These are phyloP conservation scores for Phytophthora agathidicida DNA, from an alignment of 352 stramenopile genomes.

Conservation along the genomic window DNA sequence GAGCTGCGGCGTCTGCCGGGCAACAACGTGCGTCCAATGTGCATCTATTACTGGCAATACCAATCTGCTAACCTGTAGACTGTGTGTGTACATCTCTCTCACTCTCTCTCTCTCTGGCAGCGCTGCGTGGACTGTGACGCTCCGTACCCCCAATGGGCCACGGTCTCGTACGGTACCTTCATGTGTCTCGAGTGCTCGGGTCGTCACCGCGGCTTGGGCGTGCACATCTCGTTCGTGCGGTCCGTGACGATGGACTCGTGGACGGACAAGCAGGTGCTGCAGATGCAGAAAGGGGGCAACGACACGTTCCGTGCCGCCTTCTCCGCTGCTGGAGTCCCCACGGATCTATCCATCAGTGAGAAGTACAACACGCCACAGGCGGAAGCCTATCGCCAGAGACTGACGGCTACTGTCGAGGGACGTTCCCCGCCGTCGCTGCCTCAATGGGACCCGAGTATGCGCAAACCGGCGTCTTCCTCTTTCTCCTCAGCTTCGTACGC, in stretches of 20 bases:
- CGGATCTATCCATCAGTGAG: constrained; percentile 73
- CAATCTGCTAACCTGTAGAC: too few species aligned
- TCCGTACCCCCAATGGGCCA: constrained; percentile 94
- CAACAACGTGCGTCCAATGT: constrained; percentile 70
- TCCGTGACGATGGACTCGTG: constrained; percentile 89
- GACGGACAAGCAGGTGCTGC: constrained; percentile 87
- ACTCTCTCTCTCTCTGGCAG: constrained; percentile 28
- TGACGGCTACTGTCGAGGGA: constrained; percentile 72
- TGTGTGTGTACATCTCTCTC: too few species aligned
- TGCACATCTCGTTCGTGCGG: constrained; percentile 94
- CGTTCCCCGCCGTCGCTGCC: constrained; percentile 54
- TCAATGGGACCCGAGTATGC: constrained; percentile 62
- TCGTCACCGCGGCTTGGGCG: constrained; percentile 90
- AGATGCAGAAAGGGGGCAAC: constrained; percentile 86
- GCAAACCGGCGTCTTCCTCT: constrained; percentile 49
- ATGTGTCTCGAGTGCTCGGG: constrained; percentile 96
- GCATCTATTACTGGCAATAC: background rate
- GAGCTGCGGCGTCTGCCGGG: constrained; percentile 80
- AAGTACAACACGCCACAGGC: constrained; percentile 89
- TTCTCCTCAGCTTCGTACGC: constrained; percentile 35
- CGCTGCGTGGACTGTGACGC: constrained; percentile 95
- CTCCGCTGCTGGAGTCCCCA: constrained; percentile 66
- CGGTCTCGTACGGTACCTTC: constrained; percentile 95
- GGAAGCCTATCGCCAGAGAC: constrained; percentile 67
- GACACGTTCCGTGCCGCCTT: constrained; percentile 75